phyloP scores from a whole-genome alignment of 306 rosid species.

The Vigna unguiculata region DNA sequence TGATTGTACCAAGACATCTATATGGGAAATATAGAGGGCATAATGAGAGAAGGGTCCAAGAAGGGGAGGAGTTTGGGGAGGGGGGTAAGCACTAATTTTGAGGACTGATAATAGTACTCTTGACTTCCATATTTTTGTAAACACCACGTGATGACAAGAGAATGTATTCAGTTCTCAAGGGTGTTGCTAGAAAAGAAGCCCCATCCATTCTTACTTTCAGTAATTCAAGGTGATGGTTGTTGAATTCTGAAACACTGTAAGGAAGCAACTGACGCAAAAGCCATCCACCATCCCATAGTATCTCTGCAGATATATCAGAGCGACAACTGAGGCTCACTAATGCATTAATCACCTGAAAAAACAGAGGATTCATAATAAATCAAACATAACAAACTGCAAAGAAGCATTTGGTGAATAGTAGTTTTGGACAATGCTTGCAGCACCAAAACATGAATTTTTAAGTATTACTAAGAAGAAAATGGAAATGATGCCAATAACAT shows the following conservation, averaged over 20 bases:
- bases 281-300: slow-evolving; percentile 98
- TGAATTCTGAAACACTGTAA: slow-evolving; percentile 81
- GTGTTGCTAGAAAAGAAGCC: slow-evolving; percentile 27
- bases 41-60: not conserved
- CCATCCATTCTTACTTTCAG: slow-evolving; percentile 66
- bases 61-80: not conserved
- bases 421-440: slow-evolving; percentile 3
- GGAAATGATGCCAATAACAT: not conserved
- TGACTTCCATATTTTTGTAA: slow-evolving; percentile 12
- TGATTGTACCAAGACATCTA: not conserved
- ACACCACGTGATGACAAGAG: slow-evolving; percentile 12
- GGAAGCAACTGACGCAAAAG: slow-evolving; percentile 97
- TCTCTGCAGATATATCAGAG: slow-evolving; percentile 83
- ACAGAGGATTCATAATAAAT: slow-evolving; percentile 25
- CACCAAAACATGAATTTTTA: not conserved
- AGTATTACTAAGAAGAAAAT: slow-evolving; percentile 12
- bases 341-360: slow-evolving; percentile 83
- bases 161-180: not conserved
- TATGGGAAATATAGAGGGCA: not conserved
- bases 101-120: not conserved
- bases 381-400: slow-evolving; percentile 31
- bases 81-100: not conserved
- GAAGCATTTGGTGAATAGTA: not conserved
- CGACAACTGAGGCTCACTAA: slow-evolving; percentile 87
- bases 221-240: slow-evolving; percentile 70